These are phyloP conservation scores for Blumeria graminis DNA, from an alignment of 2,329 filamentous ascomycete genomes.

Conservation along the genomic window DNA sequence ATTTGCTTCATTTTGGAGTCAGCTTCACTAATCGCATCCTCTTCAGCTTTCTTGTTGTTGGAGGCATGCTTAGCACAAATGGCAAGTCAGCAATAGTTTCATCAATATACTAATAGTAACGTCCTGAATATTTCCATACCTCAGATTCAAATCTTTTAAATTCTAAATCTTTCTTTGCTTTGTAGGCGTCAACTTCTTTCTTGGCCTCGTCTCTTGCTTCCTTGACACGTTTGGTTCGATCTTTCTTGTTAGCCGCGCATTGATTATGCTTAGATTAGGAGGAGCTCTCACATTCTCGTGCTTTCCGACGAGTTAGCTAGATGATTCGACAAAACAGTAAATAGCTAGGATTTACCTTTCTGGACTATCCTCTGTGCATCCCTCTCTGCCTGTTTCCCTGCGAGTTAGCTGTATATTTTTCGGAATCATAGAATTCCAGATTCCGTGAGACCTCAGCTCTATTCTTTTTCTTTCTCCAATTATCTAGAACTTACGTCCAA, in stretches of 20 bases:
- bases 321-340: constrained; percentile 1
- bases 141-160: constrained; percentile 84
- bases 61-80: constrained; percentile 49
- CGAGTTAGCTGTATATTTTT: constrained; percentile 15
- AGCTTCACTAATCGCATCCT: constrained; percentile 56
- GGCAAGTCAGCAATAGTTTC: constrained; percentile 2
- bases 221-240: constrained; percentile 90
- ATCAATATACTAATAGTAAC: neutral
- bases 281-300: constrained; percentile 58
- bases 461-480: neutral
- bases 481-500: constrained; percentile 61
- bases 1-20: constrained; percentile 67
- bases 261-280: constrained; percentile 10
- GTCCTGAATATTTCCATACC: constrained; percentile 13
- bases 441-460: neutral
- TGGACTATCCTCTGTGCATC: constrained; percentile 98
- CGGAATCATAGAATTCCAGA: neutral
- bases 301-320: constrained; percentile 22
- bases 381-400: constrained; percentile 53
- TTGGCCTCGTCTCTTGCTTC: constrained; percentile 91
- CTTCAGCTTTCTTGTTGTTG: constrained; percentile 66
- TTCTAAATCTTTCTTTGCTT: constrained; percentile 70
- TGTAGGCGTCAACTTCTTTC: constrained; percentile 91
- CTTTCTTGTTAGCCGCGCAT: constrained; percentile 18
- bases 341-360: constrained; percentile 37